Base-by-base conservation (phyloP, 2,329 filamentous ascomycete genomes). In the Dactylellina drechsleri region DNA sequence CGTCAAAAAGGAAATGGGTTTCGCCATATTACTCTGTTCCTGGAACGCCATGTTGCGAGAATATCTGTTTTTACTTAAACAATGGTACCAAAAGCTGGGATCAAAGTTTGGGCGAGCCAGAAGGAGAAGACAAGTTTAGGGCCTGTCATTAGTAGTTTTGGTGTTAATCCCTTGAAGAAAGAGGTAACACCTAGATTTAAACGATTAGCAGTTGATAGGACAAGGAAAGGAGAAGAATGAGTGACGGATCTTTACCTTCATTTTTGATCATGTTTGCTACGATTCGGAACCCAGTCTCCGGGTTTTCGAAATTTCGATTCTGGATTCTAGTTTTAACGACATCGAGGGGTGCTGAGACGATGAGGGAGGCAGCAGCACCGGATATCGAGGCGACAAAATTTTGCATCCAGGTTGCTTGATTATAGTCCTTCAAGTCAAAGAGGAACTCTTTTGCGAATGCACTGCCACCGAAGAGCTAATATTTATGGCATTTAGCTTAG, bases 91-190 rank as follows among this genome's bases (percentile, higher is more conserved):
- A 98, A 98, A 45, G 93, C 91, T 60, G 95, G 95, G 81, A 99
- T 99, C 80, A 99, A 86, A 31, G 95, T 98, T 86, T 99, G 95
- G 70, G 95, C 95, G 81, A 99, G 89, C 95, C 95, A 99, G 89
- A 99, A 99, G 76, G 93, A 97, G 86, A 99, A 99, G 77, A 98
- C 95, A 76, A 99, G 87, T 88, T 99, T 99, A 77, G 95, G 95
- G 23, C 95, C 96, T 15, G 95, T 99, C 95, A 99, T 99, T 81
- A 99, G 87, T 78, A 99, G 89, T 90, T 99, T 99, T 77, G 95
- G 95, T 58, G 93, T 91, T 78, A 99, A 84, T 50, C 95, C 95
- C 88, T 99, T 99, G 89, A 99, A 99, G 88, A 99, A 98, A 80
- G 91, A 90, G 15, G 86, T 85, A 71, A 90, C 82, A 2, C 79